A percentile compares a stretch with the other conserved stretches of the same genome.
These are phyloP conservation scores for Fibroporia radiculosa DNA, from an alignment of 768 basidiomycete species.

Conservation along the genomic window DNA sequence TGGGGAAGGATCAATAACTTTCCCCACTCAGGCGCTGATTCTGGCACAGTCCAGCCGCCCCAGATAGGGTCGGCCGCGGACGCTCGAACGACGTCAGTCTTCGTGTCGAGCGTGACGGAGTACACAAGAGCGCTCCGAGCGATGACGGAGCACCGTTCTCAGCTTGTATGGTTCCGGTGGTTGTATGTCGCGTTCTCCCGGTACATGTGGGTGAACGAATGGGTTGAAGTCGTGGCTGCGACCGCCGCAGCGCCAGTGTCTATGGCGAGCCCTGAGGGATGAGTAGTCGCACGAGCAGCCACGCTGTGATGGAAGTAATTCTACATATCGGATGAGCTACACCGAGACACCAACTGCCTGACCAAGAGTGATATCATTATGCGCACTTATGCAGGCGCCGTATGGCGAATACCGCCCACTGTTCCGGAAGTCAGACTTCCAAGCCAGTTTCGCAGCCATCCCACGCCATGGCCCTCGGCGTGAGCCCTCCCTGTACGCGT, in stretches of 20 bases:
- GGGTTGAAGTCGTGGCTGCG: slow-evolving; percentile 42
- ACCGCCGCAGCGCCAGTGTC: neutral
- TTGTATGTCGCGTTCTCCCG: slow-evolving; percentile 72
- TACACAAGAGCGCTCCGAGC: slow-evolving; percentile 56
- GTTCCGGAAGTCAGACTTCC: slow-evolving; percentile 1
- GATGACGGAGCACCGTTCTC: slow-evolving; percentile 66
- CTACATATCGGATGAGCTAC: too few species aligned
- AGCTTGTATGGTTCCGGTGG: slow-evolving; percentile 88
- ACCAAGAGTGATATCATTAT: neutral
- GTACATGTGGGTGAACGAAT: slow-evolving; percentile 93
- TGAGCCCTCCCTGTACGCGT: slow-evolving; percentile 1
- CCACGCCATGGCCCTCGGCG: slow-evolving; percentile 31
- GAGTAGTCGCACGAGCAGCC: neutral
- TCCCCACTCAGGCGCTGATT: neutral
- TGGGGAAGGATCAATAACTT: slow-evolving; percentile 5
- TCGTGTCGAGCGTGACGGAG: slow-evolving; percentile 48
- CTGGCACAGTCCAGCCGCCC: neutral
- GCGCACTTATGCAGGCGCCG: too few species aligned
- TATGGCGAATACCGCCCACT: neutral
- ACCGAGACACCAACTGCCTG: neutral
- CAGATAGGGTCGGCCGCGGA: neutral
- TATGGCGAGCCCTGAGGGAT: neutral
- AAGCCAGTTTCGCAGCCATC: slow-evolving; percentile 34
- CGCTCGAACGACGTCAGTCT: slow-evolving; percentile 25
- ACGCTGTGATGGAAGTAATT: neutral